A percentile compares a stretch with the other conserved stretches of the same genome.
phyloP scores from a whole-genome alignment of 225 moss, liverwort and hornwort genomes.

The Lunularia cruciata region DNA sequence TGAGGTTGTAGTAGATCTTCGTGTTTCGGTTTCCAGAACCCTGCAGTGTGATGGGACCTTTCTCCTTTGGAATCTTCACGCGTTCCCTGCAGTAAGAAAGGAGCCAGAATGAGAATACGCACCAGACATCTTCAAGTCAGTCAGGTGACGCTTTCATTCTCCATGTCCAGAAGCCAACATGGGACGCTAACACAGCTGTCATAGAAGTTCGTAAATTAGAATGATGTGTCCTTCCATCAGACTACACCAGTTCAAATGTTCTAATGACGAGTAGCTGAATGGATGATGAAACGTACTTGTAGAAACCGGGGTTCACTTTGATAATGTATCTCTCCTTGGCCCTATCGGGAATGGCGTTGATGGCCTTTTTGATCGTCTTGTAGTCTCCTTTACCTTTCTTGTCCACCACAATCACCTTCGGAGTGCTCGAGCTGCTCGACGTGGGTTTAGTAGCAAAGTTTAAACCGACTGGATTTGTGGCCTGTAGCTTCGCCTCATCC shows the following conservation, averaged over 20 bases:
- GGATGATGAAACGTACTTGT: conserved; percentile 35
- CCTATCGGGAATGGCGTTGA: conserved; percentile 49
- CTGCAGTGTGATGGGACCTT: conserved; percentile 55
- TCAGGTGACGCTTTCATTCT: too few relatives aligned
- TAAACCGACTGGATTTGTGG: neutral
- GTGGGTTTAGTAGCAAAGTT: neutral
- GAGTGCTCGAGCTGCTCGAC: too few relatives aligned
- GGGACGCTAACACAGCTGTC: too few relatives aligned
- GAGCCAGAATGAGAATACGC: neutral
- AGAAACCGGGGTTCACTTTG: conserved; percentile 47
- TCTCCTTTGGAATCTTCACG: conserved; percentile 41
- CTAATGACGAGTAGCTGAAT: neutral
- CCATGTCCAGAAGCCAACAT: too few relatives aligned
- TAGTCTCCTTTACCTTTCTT: conserved; percentile 38
- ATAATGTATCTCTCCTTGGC: conserved; percentile 42
- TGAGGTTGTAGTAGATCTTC: conserved; percentile 48
- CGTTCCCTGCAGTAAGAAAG: conserved; percentile 42
- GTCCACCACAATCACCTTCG: conserved; percentile 26
- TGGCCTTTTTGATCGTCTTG: conserved; percentile 44
- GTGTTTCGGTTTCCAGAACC: conserved; percentile 50
- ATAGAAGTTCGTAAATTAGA: too few relatives aligned
- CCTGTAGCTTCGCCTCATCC: conserved; percentile 1
- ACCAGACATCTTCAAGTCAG: neutral
- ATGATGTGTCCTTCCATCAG: too few relatives aligned
- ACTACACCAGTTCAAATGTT: too few relatives aligned